Conservation (phyloP, 208 protist species). For the Crithidia acanthocephali region DNA sequence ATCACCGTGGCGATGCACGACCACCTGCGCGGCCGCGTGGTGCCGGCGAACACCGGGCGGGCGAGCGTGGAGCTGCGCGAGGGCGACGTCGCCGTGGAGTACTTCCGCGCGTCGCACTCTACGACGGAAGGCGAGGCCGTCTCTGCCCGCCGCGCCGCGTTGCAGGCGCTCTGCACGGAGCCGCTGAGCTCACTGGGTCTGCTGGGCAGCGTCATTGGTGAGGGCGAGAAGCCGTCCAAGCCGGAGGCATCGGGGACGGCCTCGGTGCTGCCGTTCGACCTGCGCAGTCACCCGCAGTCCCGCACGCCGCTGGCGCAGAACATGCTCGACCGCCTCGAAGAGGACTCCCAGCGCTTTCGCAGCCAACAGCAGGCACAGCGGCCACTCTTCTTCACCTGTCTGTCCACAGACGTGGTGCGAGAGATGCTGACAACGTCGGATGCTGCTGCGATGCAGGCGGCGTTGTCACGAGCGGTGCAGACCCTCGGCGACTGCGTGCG, state of each 20-base stretch:
- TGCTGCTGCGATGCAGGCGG: background rate
- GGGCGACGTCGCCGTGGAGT: slow-evolving; percentile 24
- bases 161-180: slow-evolving; percentile 45
- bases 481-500: slow-evolving; percentile 36
- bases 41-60: slow-evolving; percentile 38
- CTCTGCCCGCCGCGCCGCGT: slow-evolving; percentile 13
- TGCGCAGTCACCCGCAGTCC: slow-evolving; percentile 46
- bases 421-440: slow-evolving; percentile 23
- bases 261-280: slow-evolving; percentile 75
- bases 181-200: slow-evolving; percentile 47
- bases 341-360: slow-evolving; percentile 73
- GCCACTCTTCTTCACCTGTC: slow-evolving; percentile 34
- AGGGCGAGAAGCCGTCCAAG: slow-evolving; percentile 10
- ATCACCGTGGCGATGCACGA: slow-evolving; percentile 35
- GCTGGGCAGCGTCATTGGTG: slow-evolving; percentile 23
- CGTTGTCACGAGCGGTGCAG: slow-evolving; percentile 15
- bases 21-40: slow-evolving; percentile 38
- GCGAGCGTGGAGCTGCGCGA: slow-evolving; percentile 33
- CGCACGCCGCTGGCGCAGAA: slow-evolving; percentile 59
- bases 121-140: background rate
- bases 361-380: slow-evolving; percentile 44
- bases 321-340: slow-evolving; percentile 81
- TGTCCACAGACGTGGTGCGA: slow-evolving; percentile 37
- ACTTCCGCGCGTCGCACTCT: slow-evolving; percentile 22
- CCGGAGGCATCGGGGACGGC: background rate